A percentile compares a stretch with the other conserved stretches of the same genome.
Conservation (phyloP, 2,329 filamentous ascomycete genomes). For the Septoria linicola region DNA sequence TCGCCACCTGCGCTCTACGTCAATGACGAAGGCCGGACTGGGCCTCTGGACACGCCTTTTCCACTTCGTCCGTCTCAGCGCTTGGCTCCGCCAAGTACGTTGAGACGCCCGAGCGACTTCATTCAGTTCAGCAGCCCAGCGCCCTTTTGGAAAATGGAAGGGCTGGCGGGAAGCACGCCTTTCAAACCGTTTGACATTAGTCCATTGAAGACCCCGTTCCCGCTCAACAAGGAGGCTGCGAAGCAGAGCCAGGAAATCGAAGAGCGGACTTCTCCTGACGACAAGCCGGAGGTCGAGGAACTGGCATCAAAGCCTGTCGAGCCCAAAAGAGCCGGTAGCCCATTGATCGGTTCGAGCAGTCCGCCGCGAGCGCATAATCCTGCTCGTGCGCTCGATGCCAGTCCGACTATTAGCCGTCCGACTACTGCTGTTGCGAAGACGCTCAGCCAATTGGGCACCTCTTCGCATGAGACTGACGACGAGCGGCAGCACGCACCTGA, state of each 20-base stretch:
- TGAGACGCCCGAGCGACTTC: constrained; percentile 77
- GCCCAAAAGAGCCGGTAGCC: constrained; percentile 29
- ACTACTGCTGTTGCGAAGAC: constrained; percentile 36
- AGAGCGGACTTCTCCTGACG: constrained; percentile 23
- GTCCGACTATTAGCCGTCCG: constrained; percentile 35
- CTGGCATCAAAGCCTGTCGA: constrained; percentile 24
- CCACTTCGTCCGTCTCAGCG: constrained; percentile 53
- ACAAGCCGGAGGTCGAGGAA: constrained; percentile 21
- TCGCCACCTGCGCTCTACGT: constrained; percentile 41
- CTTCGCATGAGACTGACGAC: constrained; percentile 16
- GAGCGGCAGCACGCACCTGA: constrained; percentile 16
- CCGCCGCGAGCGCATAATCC: constrained; percentile 30
- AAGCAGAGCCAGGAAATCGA: constrained; percentile 28
- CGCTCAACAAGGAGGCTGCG: constrained; percentile 31
- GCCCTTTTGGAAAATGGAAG: constrained; percentile 84
- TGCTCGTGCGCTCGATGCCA: constrained; percentile 30
- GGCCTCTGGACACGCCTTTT: constrained; percentile 40
- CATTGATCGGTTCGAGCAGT: constrained; percentile 37
- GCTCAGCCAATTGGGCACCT: constrained; percentile 31
- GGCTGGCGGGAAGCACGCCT: constrained; percentile 71
- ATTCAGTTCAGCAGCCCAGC: constrained; percentile 84
- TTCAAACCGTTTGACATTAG: constrained; percentile 43
- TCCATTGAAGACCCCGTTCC: constrained; percentile 41
- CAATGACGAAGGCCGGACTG: constrained; percentile 38
- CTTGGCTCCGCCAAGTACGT: constrained; percentile 75